Percentiles rank a stretch among this genome's conserved stretches.
phyloP scores from a whole-genome alignment of 805 yeast species.

The Ogataea nakhonphanomensis region DNA sequence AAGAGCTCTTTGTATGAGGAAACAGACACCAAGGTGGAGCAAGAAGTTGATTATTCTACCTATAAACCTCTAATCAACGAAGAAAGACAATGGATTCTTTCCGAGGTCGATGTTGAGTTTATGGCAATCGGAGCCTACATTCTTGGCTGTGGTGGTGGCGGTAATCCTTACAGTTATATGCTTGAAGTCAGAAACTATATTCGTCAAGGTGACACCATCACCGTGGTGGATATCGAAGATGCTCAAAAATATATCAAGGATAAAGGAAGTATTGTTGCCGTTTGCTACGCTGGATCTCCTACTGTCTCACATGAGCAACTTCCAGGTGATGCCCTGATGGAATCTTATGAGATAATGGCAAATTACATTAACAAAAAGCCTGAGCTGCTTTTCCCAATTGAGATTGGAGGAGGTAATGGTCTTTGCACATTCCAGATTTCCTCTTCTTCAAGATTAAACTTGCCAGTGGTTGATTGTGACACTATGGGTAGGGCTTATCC shows the following conservation, averaged over 20 bases:
- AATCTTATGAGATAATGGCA: slow-evolving; percentile 30
- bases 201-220: slow-evolving; percentile 33
- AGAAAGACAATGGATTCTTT: slow-evolving; percentile 37
- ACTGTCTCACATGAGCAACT: slow-evolving; percentile 44
- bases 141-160: slow-evolving; percentile 52
- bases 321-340: slow-evolving; percentile 36
- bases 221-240: slow-evolving; percentile 36
- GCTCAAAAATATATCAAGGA: slow-evolving; percentile 23
- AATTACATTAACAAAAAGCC: slow-evolving; percentile 28
- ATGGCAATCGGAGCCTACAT: slow-evolving; percentile 43
- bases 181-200: slow-evolving; percentile 35
- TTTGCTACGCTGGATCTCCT: slow-evolving; percentile 45
- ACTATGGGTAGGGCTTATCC: slow-evolving; percentile 51
- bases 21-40: slow-evolving; percentile 13
- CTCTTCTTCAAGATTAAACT: slow-evolving; percentile 19
- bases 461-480: slow-evolving; percentile 39
- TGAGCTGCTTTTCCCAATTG: slow-evolving; percentile 37
- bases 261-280: slow-evolving; percentile 32
- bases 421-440: slow-evolving; percentile 29
- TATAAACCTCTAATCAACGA: slow-evolving; percentile 33
- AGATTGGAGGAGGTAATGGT: slow-evolving; percentile 46
- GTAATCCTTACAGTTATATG: slow-evolving; percentile 41
- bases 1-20: slow-evolving; percentile 14
- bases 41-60: slow-evolving; percentile 24
- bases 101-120: slow-evolving; percentile 42